Percentiles rank a stretch among this genome's conserved stretches.
phyloP scores from a whole-genome alignment of 805 yeast genomes.

The Saturnispora mendoncae region DNA sequence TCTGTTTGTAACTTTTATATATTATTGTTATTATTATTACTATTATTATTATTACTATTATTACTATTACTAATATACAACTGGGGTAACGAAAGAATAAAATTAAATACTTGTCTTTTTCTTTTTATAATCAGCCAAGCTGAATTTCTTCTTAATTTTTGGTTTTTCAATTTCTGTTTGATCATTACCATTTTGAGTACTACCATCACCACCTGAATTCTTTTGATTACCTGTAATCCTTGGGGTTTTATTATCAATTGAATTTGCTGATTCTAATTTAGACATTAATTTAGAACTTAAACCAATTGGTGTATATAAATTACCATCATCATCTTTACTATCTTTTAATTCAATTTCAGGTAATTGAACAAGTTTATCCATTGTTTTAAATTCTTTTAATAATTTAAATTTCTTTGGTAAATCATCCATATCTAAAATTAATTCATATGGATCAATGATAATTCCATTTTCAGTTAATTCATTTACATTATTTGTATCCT shows the following conservation, averaged over 20 bases:
- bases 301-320: slow-evolving; percentile 14
- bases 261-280: background rate
- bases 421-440: slow-evolving; percentile 7
- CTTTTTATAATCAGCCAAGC: slow-evolving; percentile 69
- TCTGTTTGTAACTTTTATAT: no score
- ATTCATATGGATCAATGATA: slow-evolving; percentile 3
- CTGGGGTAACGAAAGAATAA: no score
- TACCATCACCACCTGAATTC: background rate
- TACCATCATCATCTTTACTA: background rate
- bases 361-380: no score
- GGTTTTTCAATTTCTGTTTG: slow-evolving; percentile 19
- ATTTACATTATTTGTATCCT: no score
- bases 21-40: no score
- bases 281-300: slow-evolving; percentile 7
- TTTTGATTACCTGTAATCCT: no score
- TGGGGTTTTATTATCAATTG: background rate
- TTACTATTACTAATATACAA: background rate
- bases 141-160: slow-evolving; percentile 46
- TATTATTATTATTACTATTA: no score
- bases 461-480: no score
- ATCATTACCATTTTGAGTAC: background rate
- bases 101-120: slow-evolving; percentile 17
- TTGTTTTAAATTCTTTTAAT: slow-evolving; percentile 8
- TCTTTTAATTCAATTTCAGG: no score
- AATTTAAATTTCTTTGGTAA: slow-evolving; percentile 13